Evolutionary conservation across 1,139 yeast species (phyloP).

Genomic region (Geotrichum reessii): DNA sequence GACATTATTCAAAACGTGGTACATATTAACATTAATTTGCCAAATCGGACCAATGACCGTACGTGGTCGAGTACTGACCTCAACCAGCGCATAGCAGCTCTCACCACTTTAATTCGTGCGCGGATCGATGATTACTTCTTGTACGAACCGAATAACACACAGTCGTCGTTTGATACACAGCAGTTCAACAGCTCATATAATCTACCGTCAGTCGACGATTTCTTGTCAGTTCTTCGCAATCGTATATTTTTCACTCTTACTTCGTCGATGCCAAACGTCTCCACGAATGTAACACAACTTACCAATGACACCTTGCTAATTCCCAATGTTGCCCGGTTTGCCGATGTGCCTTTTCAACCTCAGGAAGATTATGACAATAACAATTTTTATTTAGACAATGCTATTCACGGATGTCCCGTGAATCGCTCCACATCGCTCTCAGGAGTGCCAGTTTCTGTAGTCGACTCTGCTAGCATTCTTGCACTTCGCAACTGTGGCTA

Average conservation of each 20-base stretch:
- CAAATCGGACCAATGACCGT: slow-evolving; percentile 20
- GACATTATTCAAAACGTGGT: slow-evolving; percentile 52
- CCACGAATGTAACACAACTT: background rate
- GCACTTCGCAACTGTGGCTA: slow-evolving; percentile 48
- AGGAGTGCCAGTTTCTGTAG: slow-evolving; percentile 12
- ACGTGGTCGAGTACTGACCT: background rate
- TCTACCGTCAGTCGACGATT: background rate
- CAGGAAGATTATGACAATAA: background rate
- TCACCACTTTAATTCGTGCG: background rate
- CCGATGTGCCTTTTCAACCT: background rate
- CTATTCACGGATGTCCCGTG: slow-evolving; percentile 6
- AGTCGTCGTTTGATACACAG: background rate
- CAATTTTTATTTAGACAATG: slow-evolving; percentile 2
- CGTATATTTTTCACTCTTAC: background rate
- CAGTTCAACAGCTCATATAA: background rate
- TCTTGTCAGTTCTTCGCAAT: background rate
- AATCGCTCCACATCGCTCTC: background rate
- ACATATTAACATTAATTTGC: slow-evolving; percentile 43
- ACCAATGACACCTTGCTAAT: background rate
- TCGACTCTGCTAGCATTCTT: slow-evolving; percentile 23
- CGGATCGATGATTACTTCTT: background rate
- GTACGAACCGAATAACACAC: background rate
- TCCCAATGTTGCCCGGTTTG: background rate
- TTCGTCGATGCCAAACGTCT: background rate
- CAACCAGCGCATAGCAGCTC: background rate